Percentiles rank a stretch among this genome's conserved stretches.
phyloP scores from a whole-genome alignment of 352 stramenopile genomes.

The Pythium dissotocum region DNA sequence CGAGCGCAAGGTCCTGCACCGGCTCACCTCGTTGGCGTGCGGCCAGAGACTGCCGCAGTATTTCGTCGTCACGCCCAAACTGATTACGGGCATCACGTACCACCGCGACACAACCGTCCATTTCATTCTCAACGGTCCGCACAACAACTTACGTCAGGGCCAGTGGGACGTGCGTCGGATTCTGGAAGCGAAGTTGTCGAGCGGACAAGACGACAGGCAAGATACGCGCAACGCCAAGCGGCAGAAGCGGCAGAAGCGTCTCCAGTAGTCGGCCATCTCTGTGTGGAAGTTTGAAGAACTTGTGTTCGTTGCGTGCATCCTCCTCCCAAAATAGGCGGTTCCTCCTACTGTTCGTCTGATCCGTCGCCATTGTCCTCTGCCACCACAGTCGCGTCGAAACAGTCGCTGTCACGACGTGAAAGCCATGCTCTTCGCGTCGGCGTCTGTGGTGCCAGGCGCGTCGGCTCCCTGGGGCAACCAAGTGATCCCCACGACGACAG shows the following conservation, averaged over 20 bases:
- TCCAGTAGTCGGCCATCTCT: too few species aligned
- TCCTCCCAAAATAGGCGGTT: too few species aligned
- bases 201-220: too few species aligned
- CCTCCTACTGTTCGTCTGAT: too few species aligned
- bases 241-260: too few species aligned
- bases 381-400: neutral
- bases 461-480: neutral
- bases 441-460: neutral
- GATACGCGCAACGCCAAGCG: too few species aligned
- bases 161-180: conserved; percentile 69
- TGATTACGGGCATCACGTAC: conserved; percentile 83
- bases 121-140: conserved; percentile 85
- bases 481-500: neutral
- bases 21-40: conserved; percentile 86
- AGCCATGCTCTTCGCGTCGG: neutral
- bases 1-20: conserved; percentile 87
- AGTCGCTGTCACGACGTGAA: neutral
- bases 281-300: too few species aligned
- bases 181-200: conserved; percentile 15
- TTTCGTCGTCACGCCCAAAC: conserved; percentile 89
- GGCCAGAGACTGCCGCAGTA: conserved; percentile 87
- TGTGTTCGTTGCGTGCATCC: too few species aligned
- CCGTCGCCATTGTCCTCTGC: too few species aligned
- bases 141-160: conserved; percentile 78
- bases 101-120: conserved; percentile 88